Evolutionary conservation across 768 basidiomycete genomes (phyloP), one percentile per base, ranked within the genome.

Genomic region (Podaxis pistillaris): DNA sequence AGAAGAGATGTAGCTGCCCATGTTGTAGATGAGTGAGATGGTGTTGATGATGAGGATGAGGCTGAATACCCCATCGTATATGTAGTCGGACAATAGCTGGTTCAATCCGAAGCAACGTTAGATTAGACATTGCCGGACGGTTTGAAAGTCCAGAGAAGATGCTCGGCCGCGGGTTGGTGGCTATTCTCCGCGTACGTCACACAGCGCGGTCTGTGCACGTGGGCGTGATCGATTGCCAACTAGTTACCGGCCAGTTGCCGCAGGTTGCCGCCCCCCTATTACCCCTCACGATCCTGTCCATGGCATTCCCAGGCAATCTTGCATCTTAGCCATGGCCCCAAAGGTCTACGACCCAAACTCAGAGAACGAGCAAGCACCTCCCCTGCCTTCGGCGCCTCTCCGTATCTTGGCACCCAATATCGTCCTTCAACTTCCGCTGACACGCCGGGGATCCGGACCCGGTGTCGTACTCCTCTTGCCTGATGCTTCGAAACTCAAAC

Each of bases 361-460:
- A n/a, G 66, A 71, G 5, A 66, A 72, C 15, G 82, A 82, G 63
- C 72, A 78, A 58, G 71, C 74, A 33, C 77, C 81, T 7, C 53
- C 74, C 17, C 73, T 84, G 15, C 82, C 81, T 17, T 78, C 75
- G 24, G 78, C 79, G 11, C 78, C 80, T 17, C 67, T 70, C 5
- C 53, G 76, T 26, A 60, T 37, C 8, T 51, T 81, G 22, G 68
- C 69, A 26, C 65, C 71, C 17, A 71, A 75, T 50, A 62, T 78
- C 22, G 67, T 75, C 19, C 67, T 83, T 4, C 83, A 84, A 61
- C 79, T 78, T 1, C 82, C 83, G 5, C 70, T 83, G 30, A 79
- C 81, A 55, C 77, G 81, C 54, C 75, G 79, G 44, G 81, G 81
- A 9, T 76, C 75, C 1, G 82, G 82, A 40, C 82, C 82, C 17